phyloP scores from a whole-genome alignment of 352 stramenopile species.

The Globisporangium splendens region DNA sequence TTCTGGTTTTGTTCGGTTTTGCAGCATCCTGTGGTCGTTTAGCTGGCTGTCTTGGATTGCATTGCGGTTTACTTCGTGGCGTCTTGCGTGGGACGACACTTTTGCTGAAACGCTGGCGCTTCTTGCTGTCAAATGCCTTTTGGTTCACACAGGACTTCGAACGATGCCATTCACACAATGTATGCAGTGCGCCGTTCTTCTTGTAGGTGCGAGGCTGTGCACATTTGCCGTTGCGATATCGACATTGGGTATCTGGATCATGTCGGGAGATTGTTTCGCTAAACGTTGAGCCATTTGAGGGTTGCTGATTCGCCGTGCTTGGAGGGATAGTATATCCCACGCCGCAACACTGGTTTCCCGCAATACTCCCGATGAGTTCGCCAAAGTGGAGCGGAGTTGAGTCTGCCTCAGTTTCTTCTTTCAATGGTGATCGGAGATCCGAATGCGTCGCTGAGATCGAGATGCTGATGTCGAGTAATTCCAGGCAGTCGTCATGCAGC shows the following conservation, averaged over 20 bases:
- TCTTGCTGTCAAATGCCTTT: conserved; percentile 5
- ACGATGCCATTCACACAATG: neutral
- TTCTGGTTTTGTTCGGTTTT: too few relatives aligned
- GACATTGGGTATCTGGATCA: neutral
- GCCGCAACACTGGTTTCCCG: too few relatives aligned
- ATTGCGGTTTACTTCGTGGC: too few relatives aligned
- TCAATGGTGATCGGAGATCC: neutral
- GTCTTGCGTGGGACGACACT: too few relatives aligned
- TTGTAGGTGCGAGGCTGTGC: neutral
- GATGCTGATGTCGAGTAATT: conserved; percentile 1
- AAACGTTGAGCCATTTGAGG: neutral
- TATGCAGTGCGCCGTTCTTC: conserved; percentile 3
- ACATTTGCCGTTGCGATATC: conserved; percentile 5
- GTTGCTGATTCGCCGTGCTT: neutral
- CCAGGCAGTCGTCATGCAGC: too few relatives aligned
- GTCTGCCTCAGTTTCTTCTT: too few relatives aligned
- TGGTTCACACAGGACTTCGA: conserved; percentile 1
- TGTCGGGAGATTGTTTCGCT: neutral
- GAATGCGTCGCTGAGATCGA: neutral
- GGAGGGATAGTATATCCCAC: neutral
- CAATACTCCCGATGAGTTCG: too few relatives aligned
- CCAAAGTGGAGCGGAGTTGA: too few relatives aligned
- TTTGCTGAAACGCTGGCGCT: neutral
- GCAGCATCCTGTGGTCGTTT: too few relatives aligned
- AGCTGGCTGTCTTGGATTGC: too few relatives aligned